phyloP scores from a whole-genome alignment of 495 filamentous ascomycete species.

The Penicillium samsonianum region DNA sequence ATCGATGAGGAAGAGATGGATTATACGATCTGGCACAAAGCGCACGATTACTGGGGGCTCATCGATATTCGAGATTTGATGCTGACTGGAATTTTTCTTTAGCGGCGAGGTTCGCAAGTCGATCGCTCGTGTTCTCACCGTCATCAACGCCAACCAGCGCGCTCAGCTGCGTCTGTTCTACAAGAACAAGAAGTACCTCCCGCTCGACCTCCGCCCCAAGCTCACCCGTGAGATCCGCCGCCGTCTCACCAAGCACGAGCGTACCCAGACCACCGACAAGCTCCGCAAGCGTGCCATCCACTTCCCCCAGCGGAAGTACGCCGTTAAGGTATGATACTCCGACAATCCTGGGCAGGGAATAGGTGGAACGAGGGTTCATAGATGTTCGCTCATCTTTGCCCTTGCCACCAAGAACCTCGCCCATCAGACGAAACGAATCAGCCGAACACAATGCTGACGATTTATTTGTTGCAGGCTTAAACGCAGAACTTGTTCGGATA shows the following conservation, averaged over 20 bases:
- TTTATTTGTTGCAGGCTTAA: conserved; percentile 39
- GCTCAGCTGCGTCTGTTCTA: conserved; percentile 98
- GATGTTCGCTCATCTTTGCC: conserved; percentile 1
- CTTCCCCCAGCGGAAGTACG: conserved; percentile 98
- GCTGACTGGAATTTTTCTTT: conserved; percentile 28
- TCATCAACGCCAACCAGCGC: conserved; percentile 99
- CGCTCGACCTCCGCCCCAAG: conserved; percentile 96
- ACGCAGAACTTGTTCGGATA: conserved; percentile 42
- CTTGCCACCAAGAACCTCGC: not conserved
- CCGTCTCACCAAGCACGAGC: conserved; percentile 87
- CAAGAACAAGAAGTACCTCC: conserved; percentile 98
- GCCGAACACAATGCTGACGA: conserved; percentile 8
- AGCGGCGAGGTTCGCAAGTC: conserved; percentile 99
- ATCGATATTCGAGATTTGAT: conserved; percentile 17
- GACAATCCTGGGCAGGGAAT: not conserved
- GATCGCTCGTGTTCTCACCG: conserved; percentile 94
- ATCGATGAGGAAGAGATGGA: conserved; percentile 4
- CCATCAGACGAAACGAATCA: not conserved
- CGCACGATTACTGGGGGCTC: conserved; percentile 1
- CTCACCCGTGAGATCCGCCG: conserved; percentile 94
- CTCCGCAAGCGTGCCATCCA: conserved; percentile 90
- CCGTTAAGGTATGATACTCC: conserved; percentile 78
- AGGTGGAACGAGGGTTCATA: not conserved
- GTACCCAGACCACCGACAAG: conserved; percentile 76
- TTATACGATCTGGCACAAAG: not conserved